phyloP scores from a whole-genome alignment of 768 basidiomycete species.

The Leccinum variicolor region DNA sequence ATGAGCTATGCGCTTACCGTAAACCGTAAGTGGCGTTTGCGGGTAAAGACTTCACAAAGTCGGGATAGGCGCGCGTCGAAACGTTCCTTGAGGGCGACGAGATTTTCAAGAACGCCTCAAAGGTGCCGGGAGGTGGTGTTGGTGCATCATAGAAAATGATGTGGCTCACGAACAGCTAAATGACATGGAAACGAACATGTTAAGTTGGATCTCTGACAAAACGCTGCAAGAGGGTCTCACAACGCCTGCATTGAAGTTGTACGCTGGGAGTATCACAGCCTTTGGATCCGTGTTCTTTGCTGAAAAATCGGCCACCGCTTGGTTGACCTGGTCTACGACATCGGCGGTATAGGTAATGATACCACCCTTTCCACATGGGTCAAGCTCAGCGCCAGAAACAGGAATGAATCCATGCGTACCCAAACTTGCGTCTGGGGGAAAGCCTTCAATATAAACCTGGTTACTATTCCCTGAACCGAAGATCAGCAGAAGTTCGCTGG shows the following conservation, averaged over 20 bases:
- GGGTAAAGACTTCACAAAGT: constrained; percentile 3
- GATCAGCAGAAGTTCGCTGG: not conserved
- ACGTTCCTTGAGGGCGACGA: not conserved
- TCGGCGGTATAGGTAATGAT: constrained; percentile 29
- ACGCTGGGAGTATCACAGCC: not conserved
- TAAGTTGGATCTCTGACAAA: not conserved
- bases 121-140: not conserved
- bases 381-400: not conserved
- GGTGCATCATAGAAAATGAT: not conserved
- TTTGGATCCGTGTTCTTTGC: constrained; percentile 12
- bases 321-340: constrained; percentile 1
- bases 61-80: constrained; percentile 3
- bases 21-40: not conserved
- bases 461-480: not conserved
- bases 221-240: not conserved
- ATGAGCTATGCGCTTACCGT: not conserved
- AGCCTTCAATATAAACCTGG: not conserved
- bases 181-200: not conserved
- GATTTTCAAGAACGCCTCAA: not conserved
- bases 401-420: not conserved
- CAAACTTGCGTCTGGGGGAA: not conserved
- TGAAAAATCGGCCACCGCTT: constrained; percentile 11
- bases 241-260: not conserved
- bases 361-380: constrained; percentile 40
- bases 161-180: not conserved